These are phyloP conservation scores for Cubamyces lactineus DNA, from an alignment of 768 basidiomycete species.

Conservation along the genomic window DNA sequence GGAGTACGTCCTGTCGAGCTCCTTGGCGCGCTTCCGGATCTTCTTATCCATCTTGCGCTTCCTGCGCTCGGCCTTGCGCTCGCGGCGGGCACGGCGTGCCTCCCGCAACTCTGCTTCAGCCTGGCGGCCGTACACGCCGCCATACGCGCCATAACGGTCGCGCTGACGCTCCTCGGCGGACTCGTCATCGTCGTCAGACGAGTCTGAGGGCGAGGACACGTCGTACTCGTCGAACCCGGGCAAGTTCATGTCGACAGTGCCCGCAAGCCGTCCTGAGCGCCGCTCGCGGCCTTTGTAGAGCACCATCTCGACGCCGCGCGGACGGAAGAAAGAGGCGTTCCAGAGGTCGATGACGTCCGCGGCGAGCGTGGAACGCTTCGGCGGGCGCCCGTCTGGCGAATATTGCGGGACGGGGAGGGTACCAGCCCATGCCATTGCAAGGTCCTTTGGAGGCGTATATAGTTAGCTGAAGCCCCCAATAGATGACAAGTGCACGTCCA, in stretches of 20 bases:
- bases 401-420: constrained; percentile 65
- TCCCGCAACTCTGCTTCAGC: constrained; percentile 49
- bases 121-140: constrained; percentile 48
- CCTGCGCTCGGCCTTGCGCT: constrained; percentile 62
- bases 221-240: constrained; percentile 50
- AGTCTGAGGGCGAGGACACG: constrained; percentile 44
- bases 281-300: constrained; percentile 82
- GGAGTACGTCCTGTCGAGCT: constrained; percentile 63
- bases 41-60: constrained; percentile 68
- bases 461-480: not conserved
- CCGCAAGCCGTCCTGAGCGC: constrained; percentile 65
- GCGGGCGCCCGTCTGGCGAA: constrained; percentile 48
- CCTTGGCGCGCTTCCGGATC: constrained; percentile 57
- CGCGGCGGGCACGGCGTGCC: constrained; percentile 52
- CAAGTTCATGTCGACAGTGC: constrained; percentile 56
- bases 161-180: constrained; percentile 41
- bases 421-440: constrained; percentile 77
- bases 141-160: constrained; percentile 35
- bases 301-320: constrained; percentile 76
- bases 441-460: constrained; percentile 50
- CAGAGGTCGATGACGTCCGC: constrained; percentile 80
- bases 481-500: constrained; percentile 17
- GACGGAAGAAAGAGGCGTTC: constrained; percentile 76
- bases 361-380: constrained; percentile 60
- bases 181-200: constrained; percentile 41